phyloP scores from a whole-genome alignment of 2,329 filamentous ascomycete species.

The Berkeleyomyces rouxiae region DNA sequence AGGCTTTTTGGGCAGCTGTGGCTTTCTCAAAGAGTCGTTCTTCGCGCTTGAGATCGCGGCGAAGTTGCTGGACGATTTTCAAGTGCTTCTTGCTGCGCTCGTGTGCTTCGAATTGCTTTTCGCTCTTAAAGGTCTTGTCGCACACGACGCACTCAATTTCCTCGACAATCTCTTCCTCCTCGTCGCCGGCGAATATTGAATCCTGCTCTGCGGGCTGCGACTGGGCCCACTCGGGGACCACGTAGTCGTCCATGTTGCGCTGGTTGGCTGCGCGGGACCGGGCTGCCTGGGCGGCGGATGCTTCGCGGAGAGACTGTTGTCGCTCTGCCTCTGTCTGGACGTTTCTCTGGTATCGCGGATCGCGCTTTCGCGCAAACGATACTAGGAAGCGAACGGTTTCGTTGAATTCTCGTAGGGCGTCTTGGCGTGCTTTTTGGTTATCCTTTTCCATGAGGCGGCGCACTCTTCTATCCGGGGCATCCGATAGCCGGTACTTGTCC shows the following conservation, averaged over 20 bases:
- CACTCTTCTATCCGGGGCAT: constrained; percentile 71
- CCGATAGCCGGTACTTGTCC: constrained; percentile 65
- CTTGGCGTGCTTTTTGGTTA: constrained; percentile 70
- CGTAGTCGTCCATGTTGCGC: constrained; percentile 41
- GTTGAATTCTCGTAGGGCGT: constrained; percentile 76
- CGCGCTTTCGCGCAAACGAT: constrained; percentile 75
- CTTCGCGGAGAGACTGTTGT: constrained; percentile 59
- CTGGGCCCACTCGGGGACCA: constrained; percentile 24
- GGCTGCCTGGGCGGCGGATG: constrained; percentile 69
- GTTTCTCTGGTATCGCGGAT: constrained; percentile 68
- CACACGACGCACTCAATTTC: constrained; percentile 63
- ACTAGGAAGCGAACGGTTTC: constrained; percentile 78
- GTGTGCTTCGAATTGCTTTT: constrained; percentile 79
- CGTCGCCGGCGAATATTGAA: constrained; percentile 25
- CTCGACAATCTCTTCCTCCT: constrained; percentile 35
- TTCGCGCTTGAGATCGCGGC: constrained; percentile 69
- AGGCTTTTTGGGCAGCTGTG: neutral
- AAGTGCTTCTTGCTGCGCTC: constrained; percentile 94
- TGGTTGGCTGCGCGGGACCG: constrained; percentile 67
- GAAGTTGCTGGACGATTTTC: constrained; percentile 68
- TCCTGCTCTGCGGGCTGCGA: constrained; percentile 46
- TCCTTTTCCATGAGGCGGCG: constrained; percentile 88
- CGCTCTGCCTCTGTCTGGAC: constrained; percentile 64
- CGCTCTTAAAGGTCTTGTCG: constrained; percentile 69
- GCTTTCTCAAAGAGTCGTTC: constrained; percentile 28